Percentiles rank a stretch among this genome's conserved stretches.
Conservation (phyloP, 139 green algal genomes). For the Volvox reticuliferus region DNA sequence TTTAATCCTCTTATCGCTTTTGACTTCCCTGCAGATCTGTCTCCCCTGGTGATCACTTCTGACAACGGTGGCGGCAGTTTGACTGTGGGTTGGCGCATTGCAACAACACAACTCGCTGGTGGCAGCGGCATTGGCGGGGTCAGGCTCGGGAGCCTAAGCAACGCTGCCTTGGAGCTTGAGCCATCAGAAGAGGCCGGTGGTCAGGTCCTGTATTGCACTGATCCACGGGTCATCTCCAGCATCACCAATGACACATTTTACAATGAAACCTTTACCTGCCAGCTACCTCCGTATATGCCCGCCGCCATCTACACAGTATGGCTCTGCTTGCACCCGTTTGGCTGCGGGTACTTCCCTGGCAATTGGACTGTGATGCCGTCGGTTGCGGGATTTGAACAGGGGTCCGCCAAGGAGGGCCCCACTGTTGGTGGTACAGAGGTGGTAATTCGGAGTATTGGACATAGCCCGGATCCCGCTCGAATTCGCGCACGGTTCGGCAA, state of each 20-base stretch:
- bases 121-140: no score
- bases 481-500: background rate
- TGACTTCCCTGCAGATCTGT: background rate
- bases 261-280: background rate
- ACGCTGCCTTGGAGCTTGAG: background rate
- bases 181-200: background rate
- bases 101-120: no score
- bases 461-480: background rate
- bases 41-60: background rate
- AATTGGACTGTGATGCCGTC: background rate
- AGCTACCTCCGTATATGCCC: background rate
- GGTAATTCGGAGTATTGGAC: background rate
- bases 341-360: background rate
- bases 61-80: background rate
- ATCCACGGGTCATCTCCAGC: background rate
- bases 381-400: background rate
- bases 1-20: background rate
- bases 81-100: background rate
- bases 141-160: background rate
- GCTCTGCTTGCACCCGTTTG: background rate
- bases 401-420: background rate
- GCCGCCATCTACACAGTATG: constrained; percentile 12
- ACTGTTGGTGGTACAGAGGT: background rate
- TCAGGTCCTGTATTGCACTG: background rate
- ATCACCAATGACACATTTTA: background rate